These are phyloP conservation scores for Pseudozyma sp. DNA, from an alignment of 1,284 basidiomycete species.

Conservation along the genomic window DNA sequence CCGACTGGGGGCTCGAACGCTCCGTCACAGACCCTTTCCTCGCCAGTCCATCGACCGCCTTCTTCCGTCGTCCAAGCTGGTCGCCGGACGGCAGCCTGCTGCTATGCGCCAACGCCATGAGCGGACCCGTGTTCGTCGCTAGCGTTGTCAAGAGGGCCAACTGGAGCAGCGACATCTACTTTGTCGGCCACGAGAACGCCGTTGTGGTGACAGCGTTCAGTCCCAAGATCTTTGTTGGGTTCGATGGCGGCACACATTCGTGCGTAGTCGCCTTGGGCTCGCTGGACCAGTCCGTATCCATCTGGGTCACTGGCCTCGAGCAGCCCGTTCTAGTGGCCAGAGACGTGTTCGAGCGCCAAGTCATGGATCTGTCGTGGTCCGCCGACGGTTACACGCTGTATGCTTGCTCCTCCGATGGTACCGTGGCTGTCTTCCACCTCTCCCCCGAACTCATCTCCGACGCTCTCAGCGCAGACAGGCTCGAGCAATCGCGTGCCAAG, in stretches of 20 bases:
- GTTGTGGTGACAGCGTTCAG: constrained; percentile 78
- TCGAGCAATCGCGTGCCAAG: constrained; percentile 49
- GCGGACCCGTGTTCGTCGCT: constrained; percentile 96
- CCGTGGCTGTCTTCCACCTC: constrained; percentile 87
- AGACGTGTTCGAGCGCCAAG: constrained; percentile 92
- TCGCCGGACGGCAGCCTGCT: constrained; percentile 98
- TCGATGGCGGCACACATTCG: constrained; percentile 43
- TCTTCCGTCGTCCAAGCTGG: constrained; percentile 95
- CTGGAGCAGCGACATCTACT: constrained; percentile 72
- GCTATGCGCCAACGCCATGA: constrained; percentile 95
- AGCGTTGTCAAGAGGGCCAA: constrained; percentile 88
- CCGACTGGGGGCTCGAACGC: constrained; percentile 87
- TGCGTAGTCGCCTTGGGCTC: constrained; percentile 63
- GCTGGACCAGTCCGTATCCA: constrained; percentile 44
- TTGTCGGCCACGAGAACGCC: constrained; percentile 97
- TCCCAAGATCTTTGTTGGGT: constrained; percentile 58
- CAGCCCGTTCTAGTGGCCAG: constrained; percentile 91
- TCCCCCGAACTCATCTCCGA: constrained; percentile 83
- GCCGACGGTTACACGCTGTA: constrained; percentile 90
- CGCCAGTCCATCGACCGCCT: constrained; percentile 92
- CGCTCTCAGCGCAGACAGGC: constrained; percentile 78
- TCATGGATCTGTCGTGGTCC: constrained; percentile 94
- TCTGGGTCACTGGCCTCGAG: constrained; percentile 74
- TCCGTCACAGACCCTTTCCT: constrained; percentile 89
- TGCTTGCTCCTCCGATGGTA: constrained; percentile 94